Base-by-base conservation (phyloP, 306 rosid species). In the Medicago lupulina region DNA sequence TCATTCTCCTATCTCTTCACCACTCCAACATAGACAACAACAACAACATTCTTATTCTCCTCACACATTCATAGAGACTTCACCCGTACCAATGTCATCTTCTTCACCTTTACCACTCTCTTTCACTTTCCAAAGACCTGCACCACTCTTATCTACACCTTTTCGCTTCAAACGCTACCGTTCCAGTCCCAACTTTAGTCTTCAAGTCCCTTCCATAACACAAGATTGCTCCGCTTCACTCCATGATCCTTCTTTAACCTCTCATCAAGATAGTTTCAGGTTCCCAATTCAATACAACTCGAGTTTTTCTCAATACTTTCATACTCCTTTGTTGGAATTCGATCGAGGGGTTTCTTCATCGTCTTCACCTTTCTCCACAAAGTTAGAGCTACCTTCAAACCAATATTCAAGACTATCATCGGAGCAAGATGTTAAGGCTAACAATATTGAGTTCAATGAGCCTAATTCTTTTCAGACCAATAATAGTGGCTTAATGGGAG, bases 351-450 rank as follows among this genome's bases (percentile, higher is more conserved):
- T 79, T 47, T 76, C 77, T 2, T 41, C 71, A 34, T 34, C 7
- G 2, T 74, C 76, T 46, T 75, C 81, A 1, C 41, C 57, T 43
- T 80, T 82, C 31, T 68, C 81, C 4, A 39, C 77, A 16, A 86
- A 86, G 70, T 55, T 87, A 25, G 97, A 92, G 84, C 86, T 85
- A 81, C 89, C 92, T 87, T 86, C 97, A 81, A 86, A 44, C 85
- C 97, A 87, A 73, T 85, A 74, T 36, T 78, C 79, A 69, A 84
- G 78, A 77, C 57, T 80, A 75, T 65, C 47, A 2, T 12, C 7
- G 71, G 81, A 81, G n/a, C 74, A 77, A 2, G 87, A 80, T 11
- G 10, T 84, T 44, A 79, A 82, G 19, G 63, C 74, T 43, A 67
- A 54, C 17, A 82, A 85, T 51, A 8, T 73, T 64, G 82, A 79